These are phyloP conservation scores for Fusarium papillatum DNA, from an alignment of 2,329 filamentous ascomycete genomes.

Conservation along the genomic window DNA sequence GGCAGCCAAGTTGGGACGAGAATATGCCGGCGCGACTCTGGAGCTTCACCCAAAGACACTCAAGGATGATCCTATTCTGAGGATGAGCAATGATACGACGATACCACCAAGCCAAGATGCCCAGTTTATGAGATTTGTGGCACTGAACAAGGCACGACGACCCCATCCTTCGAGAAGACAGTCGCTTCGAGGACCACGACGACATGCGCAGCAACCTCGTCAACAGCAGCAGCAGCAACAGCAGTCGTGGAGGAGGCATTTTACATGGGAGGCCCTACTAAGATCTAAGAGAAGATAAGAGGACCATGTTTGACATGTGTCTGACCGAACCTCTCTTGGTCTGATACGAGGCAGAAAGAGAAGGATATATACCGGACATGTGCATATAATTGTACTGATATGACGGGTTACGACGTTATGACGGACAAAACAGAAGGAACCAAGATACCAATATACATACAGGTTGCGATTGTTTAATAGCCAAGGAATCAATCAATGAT, in stretches of 20 bases:
- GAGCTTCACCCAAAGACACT: slow-evolving; percentile 57
- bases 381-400: slow-evolving; percentile 18
- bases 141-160: slow-evolving; percentile 16
- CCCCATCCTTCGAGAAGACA: slow-evolving; percentile 14
- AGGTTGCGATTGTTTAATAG: slow-evolving; percentile 23
- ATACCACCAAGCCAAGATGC: slow-evolving; percentile 57
- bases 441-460: slow-evolving; percentile 39
- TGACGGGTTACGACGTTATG: slow-evolving; percentile 42
- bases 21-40: slow-evolving; percentile 45
- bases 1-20: slow-evolving; percentile 45
- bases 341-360: not conserved
- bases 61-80: slow-evolving; percentile 55
- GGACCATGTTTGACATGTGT: too few species aligned
- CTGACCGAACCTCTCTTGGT: too few species aligned
- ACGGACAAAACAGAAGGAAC: slow-evolving; percentile 22
- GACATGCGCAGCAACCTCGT: slow-evolving; percentile 8
- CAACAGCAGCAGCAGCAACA: slow-evolving; percentile 15
- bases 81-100: slow-evolving; percentile 41
- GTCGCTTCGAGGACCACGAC: not conserved
- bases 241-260: slow-evolving; percentile 29
- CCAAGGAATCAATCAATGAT: slow-evolving; percentile 14
- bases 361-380: slow-evolving; percentile 3
- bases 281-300: slow-evolving; percentile 42
- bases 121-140: slow-evolving; percentile 47
- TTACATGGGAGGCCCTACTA: slow-evolving; percentile 42